These are phyloP conservation scores for Suillus bovinus DNA, from an alignment of 768 basidiomycete species.

Conservation along the genomic window DNA sequence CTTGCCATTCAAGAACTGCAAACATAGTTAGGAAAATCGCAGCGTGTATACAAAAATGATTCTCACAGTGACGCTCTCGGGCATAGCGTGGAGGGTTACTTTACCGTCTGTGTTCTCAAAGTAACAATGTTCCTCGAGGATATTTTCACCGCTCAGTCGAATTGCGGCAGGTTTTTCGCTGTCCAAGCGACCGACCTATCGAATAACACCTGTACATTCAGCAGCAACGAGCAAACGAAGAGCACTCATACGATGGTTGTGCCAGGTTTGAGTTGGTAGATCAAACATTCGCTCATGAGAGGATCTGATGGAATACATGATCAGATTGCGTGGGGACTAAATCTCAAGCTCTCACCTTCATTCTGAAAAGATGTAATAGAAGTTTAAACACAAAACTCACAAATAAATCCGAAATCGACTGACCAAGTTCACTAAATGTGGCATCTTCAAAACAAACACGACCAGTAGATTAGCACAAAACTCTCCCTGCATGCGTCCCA, in stretches of 20 bases:
- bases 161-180: conserved; percentile 83
- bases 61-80: conserved; percentile 81
- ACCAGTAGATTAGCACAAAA: conserved; percentile 13
- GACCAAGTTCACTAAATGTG: conserved; percentile 91
- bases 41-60: neutral
- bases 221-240: conserved; percentile 9
- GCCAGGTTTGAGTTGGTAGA: conserved; percentile 90
- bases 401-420: conserved; percentile 34
- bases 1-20: conserved; percentile 91
- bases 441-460: conserved; percentile 59
- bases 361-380: conserved; percentile 43
- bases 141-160: conserved; percentile 88
- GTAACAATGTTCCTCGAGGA: conserved; percentile 89
- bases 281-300: conserved; percentile 93
- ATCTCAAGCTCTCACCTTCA: conserved; percentile 52
- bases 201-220: conserved; percentile 11
- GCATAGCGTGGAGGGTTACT: conserved; percentile 78
- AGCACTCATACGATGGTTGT: conserved; percentile 61
- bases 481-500: conserved; percentile 12
- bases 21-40: conserved; percentile 15
- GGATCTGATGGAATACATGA: conserved; percentile 58
- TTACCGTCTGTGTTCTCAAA: conserved; percentile 86
- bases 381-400: conserved; percentile 15
- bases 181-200: conserved; percentile 84
- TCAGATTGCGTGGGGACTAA: conserved; percentile 11